Evolutionary conservation across 306 rosid species (phyloP), one percentile per base, ranked within the genome.

Genomic region (Hippophae rhamnoides): DNA sequence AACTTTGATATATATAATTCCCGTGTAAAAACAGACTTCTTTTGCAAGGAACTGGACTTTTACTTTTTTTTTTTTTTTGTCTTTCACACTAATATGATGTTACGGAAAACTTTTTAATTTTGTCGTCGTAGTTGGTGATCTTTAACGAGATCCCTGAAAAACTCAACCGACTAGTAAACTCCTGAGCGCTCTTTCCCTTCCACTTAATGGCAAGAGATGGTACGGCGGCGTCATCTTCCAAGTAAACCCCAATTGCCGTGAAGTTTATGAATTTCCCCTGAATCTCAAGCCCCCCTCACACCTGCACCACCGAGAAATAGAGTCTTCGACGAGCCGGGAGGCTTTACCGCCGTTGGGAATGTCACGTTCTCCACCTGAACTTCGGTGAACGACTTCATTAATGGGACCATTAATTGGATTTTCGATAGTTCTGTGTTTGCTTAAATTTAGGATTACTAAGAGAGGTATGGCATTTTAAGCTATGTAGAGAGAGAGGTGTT

Each of bases 181-280:
- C 69, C 60, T 71, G 61, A 7, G 75, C 65, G 18, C 44, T 78
- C 70, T 79, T 85, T 0, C 81, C 89, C 44, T 67, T 78, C 98
- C 96, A 87, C 64, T 78, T 90, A 6, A 60, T 56, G 62, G 83
- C 62, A 0, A 90, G 86, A 10, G 31, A 74, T 23, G 82, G 42
- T 25, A 83, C 72, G 42, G 87, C 89, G 13, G 87, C 89, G 13
- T 55, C 67, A 5, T 73, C 79, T 78, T 90, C 98, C 70, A 87
- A 57, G 67, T 87, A 87, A 40, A 90, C 82, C 0, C 87, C 95
- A 3, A 90, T 67, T 43, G 72, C 77, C 3, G 95, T 87, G 82
- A 90, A 69, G 66, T 81, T 82, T 7, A 84, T 79, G n/a, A 81
- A 75, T 1, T 81, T 73, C 6, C 86, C 94, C 44, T 74, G 62